Base-by-base conservation (phyloP, 2,329 filamentous ascomycete genomes). In the Aspergillus udagawae region DNA sequence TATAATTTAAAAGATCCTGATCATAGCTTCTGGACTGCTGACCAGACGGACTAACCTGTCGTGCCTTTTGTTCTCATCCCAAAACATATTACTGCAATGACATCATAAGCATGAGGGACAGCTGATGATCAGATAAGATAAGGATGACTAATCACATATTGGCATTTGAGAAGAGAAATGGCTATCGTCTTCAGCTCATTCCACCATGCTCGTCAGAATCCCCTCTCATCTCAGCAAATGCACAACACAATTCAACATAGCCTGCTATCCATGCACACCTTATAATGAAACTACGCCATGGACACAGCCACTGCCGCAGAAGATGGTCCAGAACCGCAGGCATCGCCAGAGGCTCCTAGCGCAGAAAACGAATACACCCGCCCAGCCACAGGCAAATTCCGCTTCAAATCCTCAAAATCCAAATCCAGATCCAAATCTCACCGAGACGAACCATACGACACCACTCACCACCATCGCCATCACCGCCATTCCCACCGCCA, bases 361-460 rank as follows among this genome's bases (percentile, higher is more conserved):
- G 35, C 35, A 49, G 49, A 17, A 10, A 28, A 63, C 52, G 63
- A 65, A 45, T 62, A 66, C 54, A 27, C 54, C 9, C 47, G 45
- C 6, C 54, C 67, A 7, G 53, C 60, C 23, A 56, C 57, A 6
- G 61, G 65, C 3, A 70, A 61, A 61, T 74, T 75, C 57, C 70
- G 72, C 50, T 72, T 75, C 64, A 75, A 74, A 64, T 65, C 64
- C 12, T 62, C 62, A 2, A 59, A 57, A 20, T 58, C 59, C 7
- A 61, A 60, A 45, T 55, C 44, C 12, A 41, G 38, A 52, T 41
- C 57, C 47, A 65, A 29, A 21, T 59, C 58, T 17, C 52, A 57
- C 35, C 49, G 61, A 29, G 53, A 62, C 49, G 60, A 57, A 49
- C 55, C 61, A 32, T 53, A 57, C 29, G 54, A 60, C 53, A 53